These are phyloP conservation scores for Lathyrus aphaca DNA, from an alignment of 306 rosid species.

Conservation along the genomic window DNA sequence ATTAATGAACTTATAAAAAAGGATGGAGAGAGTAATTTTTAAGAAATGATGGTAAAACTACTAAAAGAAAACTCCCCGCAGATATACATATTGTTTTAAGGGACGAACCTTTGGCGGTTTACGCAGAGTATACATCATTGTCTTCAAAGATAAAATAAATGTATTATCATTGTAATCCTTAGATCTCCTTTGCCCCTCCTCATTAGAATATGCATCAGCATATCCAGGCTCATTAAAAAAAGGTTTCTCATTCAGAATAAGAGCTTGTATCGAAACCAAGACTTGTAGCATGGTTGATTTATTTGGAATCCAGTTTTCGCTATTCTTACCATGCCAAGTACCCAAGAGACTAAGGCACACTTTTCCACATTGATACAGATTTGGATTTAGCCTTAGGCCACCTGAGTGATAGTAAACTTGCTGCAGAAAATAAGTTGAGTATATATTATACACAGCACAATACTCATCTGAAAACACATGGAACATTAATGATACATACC, in stretches of 20 bases:
- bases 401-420: conserved; percentile 77
- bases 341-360: conserved; percentile 89
- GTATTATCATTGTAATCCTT: conserved; percentile 63
- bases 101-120: conserved; percentile 70
- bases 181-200: conserved; percentile 59
- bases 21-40: background rate
- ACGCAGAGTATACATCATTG: conserved; percentile 72
- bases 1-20: background rate
- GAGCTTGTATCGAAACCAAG: conserved; percentile 81
- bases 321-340: conserved; percentile 68
- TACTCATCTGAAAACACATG: conserved; percentile 20
- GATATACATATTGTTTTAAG: conserved; percentile 13
- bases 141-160: conserved; percentile 67
- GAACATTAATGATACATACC: conserved; percentile 51
- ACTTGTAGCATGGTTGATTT: conserved; percentile 88
- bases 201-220: conserved; percentile 35
- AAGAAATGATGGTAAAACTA: conserved; percentile 4
- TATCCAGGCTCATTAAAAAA: conserved; percentile 81
- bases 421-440: conserved; percentile 51
- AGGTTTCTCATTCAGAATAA: conserved; percentile 76
- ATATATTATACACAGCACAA: conserved; percentile 28
- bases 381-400: conserved; percentile 84
- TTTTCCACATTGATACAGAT: conserved; percentile 71
- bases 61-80: conserved; percentile 7
- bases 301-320: conserved; percentile 72